Percentiles rank a stretch among this genome's conserved stretches.
Conservation (phyloP, 495 filamentous ascomycete genomes). For the Penicillium paradoxum region DNA sequence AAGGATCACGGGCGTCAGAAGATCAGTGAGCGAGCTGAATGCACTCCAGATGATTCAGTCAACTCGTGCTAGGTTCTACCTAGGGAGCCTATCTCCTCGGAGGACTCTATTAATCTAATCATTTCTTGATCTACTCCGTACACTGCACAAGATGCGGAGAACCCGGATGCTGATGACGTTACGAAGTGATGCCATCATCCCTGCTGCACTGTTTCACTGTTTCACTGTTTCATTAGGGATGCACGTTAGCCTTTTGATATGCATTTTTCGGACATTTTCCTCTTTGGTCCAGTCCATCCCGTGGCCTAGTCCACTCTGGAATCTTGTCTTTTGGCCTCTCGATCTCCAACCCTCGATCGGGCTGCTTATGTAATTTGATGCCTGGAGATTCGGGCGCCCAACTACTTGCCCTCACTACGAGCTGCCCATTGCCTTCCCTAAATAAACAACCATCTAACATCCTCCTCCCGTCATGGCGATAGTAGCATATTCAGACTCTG, state of each 20-base stretch:
- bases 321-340: not conserved
- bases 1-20: no score
- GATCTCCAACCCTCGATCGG: not conserved
- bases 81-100: not conserved
- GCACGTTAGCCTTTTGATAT: not conserved
- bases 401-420: not conserved
- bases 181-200: constrained; percentile 6
- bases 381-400: not conserved
- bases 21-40: no score
- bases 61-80: no score
- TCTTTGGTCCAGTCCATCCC: not conserved
- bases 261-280: constrained; percentile 3
- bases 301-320: not conserved
- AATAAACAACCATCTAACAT: not conserved
- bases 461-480: constrained; percentile 53
- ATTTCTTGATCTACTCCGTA: not conserved
- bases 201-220: not conserved
- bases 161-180: constrained; percentile 7
- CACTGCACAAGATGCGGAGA: constrained; percentile 1
- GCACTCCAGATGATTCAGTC: no score
- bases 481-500: constrained; percentile 83
- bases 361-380: not conserved
- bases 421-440: not conserved
- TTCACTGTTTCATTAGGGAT: not conserved
- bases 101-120: not conserved